These are phyloP conservation scores for Ustilago cynodontis DNA, from an alignment of 1,284 basidiomycete genomes.

Conservation along the genomic window DNA sequence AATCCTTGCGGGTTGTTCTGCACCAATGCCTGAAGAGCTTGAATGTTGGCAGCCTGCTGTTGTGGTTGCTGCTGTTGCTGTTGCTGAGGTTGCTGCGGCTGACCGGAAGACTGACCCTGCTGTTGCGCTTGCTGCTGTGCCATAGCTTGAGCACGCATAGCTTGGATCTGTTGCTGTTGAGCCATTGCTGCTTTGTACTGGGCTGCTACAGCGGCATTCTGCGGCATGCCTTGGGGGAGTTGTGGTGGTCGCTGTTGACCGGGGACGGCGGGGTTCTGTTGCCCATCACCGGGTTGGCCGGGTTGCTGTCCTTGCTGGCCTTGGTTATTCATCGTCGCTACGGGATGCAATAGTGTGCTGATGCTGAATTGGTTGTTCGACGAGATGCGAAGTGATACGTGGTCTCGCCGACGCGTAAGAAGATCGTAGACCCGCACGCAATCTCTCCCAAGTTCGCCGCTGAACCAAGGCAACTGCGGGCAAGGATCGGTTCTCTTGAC, in stretches of 20 bases:
- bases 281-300: slow-evolving; percentile 20
- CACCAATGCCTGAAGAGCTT: slow-evolving; percentile 54
- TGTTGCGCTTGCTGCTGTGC: slow-evolving; percentile 49
- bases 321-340: slow-evolving; percentile 35
- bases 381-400: background rate
- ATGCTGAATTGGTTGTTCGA: background rate
- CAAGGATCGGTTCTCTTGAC: background rate
- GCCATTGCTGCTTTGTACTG: slow-evolving; percentile 51
- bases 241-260: slow-evolving; percentile 20
- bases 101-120: slow-evolving; percentile 26
- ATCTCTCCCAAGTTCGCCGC: background rate
- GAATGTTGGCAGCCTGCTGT: slow-evolving; percentile 37
- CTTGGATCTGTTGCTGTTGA: slow-evolving; percentile 57
- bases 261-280: slow-evolving; percentile 9
- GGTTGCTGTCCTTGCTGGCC: slow-evolving; percentile 28
- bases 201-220: slow-evolving; percentile 40
- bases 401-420: slow-evolving; percentile 5
- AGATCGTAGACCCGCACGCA: background rate
- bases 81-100: slow-evolving; percentile 31
- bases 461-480: background rate
- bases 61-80: slow-evolving; percentile 32
- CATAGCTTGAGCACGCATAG: slow-evolving; percentile 42
- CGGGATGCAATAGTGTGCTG: background rate
- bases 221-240: slow-evolving; percentile 31
- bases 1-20: slow-evolving; percentile 63